phyloP scores from a whole-genome alignment of 176 grass and related monocot species.

The Raddia distichophylla region DNA sequence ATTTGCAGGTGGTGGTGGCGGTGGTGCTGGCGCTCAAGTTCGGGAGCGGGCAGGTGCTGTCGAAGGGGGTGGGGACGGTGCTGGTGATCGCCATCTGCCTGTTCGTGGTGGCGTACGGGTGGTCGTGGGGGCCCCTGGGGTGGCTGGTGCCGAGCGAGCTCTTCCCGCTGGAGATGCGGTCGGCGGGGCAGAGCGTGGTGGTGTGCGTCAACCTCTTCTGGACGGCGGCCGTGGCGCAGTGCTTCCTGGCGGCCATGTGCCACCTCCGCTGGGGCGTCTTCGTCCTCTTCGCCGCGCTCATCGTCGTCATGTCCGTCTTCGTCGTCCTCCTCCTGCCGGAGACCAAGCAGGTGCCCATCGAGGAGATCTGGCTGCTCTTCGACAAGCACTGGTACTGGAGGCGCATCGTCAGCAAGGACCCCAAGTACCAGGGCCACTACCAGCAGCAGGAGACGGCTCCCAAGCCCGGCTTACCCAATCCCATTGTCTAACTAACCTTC shows the following conservation, averaged over 20 bases:
- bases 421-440: constrained; percentile 38
- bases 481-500: neutral
- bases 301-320: constrained; percentile 89
- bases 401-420: constrained; percentile 63
- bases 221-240: constrained; percentile 93
- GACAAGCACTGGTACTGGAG: constrained; percentile 99
- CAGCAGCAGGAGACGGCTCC: constrained; percentile 12
- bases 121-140: constrained; percentile 95
- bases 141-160: constrained; percentile 96
- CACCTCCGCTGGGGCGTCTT: constrained; percentile 88
- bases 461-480: constrained; percentile 14
- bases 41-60: constrained; percentile 60
- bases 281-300: constrained; percentile 81
- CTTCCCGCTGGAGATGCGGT: constrained; percentile 92
- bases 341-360: constrained; percentile 98
- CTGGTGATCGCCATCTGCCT: constrained; percentile 83
- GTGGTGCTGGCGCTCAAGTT: constrained; percentile 81
- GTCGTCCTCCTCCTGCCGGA: constrained; percentile 83
- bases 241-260: constrained; percentile 93
- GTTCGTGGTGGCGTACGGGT: constrained; percentile 90
- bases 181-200: constrained; percentile 94
- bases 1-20: constrained; percentile 60
- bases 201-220: constrained; percentile 98
- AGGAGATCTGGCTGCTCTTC: constrained; percentile 89
- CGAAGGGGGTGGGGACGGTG: constrained; percentile 56